phyloP scores from a whole-genome alignment of 1,284 basidiomycete species.

The Cryptococcus sp. region DNA sequence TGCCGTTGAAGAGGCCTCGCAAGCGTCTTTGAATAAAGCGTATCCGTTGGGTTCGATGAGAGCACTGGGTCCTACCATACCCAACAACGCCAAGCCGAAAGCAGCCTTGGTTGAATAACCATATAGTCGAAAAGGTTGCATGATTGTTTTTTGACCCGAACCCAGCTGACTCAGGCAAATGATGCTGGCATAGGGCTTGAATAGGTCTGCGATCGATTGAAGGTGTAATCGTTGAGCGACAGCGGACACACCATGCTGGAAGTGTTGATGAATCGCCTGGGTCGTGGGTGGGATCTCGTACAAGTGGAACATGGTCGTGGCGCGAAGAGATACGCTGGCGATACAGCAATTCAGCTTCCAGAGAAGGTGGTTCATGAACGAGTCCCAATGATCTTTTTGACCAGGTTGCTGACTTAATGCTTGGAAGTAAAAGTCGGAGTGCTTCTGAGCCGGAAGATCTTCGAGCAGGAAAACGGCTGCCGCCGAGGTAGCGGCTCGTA shows the following conservation, averaged over 20 bases:
- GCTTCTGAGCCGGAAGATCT: conserved; percentile 15
- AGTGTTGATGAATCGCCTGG: conserved; percentile 56
- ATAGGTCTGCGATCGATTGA: conserved; percentile 60
- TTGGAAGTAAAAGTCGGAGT: conserved; percentile 23
- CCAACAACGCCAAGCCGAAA: conserved; percentile 22
- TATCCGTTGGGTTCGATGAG: conserved; percentile 9
- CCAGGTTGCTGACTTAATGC: conserved; percentile 14
- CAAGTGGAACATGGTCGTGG: conserved; percentile 82
- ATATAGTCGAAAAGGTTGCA: conserved; percentile 61
- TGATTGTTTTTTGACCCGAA: conserved; percentile 55
- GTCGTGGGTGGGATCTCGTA: conserved; percentile 61
- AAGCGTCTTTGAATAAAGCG: conserved; percentile 19
- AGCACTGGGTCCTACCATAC: conserved; percentile 16
- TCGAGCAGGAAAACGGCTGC: conserved; percentile 47
- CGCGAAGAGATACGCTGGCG: conserved; percentile 69
- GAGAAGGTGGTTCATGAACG: conserved; percentile 72
- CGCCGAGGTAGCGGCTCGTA: conserved; percentile 64
- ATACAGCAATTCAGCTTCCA: conserved; percentile 80
- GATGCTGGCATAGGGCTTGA: conserved; percentile 71
- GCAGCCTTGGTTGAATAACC: conserved; percentile 30
- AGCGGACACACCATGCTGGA: conserved; percentile 61
- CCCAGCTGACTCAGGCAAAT: conserved; percentile 49
- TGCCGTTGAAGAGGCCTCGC: conserved; percentile 20
- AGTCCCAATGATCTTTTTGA: conserved; percentile 51
- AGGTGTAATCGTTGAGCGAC: conserved; percentile 70